Conservation (phyloP, 1,284 basidiomycete genomes). For the Anthracocystis walkeri region DNA sequence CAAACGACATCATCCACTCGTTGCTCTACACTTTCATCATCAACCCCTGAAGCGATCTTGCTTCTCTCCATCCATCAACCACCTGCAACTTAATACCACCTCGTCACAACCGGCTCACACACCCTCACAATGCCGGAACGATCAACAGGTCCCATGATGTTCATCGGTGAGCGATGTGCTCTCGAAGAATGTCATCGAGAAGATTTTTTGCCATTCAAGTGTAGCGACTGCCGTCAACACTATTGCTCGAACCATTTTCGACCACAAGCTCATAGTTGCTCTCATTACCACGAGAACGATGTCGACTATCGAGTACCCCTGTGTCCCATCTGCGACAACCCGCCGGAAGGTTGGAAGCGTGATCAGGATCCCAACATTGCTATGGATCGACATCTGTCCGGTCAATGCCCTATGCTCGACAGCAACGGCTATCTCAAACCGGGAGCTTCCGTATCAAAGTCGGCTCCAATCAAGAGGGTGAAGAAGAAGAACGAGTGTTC, state of each 20-base stretch:
- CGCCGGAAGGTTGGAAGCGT: slow-evolving; percentile 57
- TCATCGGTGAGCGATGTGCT: slow-evolving; percentile 61
- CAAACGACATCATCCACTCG: slow-evolving; percentile 1
- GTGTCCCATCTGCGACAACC: slow-evolving; percentile 62
- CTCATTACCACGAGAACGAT: slow-evolving; percentile 18
- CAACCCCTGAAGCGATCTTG: background rate
- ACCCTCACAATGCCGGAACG: slow-evolving; percentile 40
- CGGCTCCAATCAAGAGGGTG: slow-evolving; percentile 23
- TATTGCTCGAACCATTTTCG: slow-evolving; percentile 56
- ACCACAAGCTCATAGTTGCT: slow-evolving; percentile 48
- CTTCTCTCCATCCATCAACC: background rate
- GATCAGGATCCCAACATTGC: slow-evolving; percentile 64
- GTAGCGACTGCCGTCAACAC: slow-evolving; percentile 56
- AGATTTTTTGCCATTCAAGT: slow-evolving; percentile 64
- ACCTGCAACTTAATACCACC: background rate
- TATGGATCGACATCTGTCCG: slow-evolving; percentile 59
- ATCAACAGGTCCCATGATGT: slow-evolving; percentile 60
- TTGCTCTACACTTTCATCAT: background rate
- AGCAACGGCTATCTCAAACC: slow-evolving; percentile 34
- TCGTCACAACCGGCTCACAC: background rate
- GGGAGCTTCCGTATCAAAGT: slow-evolving; percentile 3
- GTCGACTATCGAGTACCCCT: slow-evolving; percentile 57
- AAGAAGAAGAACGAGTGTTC: slow-evolving; percentile 60
- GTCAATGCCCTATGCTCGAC: slow-evolving; percentile 53
- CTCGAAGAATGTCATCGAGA: slow-evolving; percentile 58